Evolutionary conservation across 2,329 filamentous ascomycete species (phyloP).

Genomic region (Xylariaceae sp.): DNA sequence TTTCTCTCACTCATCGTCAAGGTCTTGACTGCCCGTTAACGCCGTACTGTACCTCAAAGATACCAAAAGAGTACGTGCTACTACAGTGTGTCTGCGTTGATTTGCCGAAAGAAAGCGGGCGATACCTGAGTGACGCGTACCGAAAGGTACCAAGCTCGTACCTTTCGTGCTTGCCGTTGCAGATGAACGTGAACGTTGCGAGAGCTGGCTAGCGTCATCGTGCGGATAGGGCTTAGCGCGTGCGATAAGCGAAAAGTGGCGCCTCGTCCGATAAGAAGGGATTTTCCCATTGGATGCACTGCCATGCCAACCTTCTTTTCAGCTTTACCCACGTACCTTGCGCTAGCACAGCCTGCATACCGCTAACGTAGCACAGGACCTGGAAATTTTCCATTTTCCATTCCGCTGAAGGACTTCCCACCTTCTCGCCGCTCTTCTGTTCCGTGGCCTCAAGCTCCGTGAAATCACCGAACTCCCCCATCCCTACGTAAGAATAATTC

Average conservation of each 20-base stretch:
- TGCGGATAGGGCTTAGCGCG: neutral
- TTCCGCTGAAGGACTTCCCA: slow-evolving; percentile 6
- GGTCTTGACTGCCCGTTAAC: too few relatives aligned
- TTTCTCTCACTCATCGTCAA: too few relatives aligned
- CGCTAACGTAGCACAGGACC: slow-evolving; percentile 1
- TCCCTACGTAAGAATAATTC: neutral
- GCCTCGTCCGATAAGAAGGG: neutral
- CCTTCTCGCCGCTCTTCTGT: slow-evolving; percentile 3
- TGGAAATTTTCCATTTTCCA: slow-evolving; percentile 14
- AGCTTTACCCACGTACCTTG: slow-evolving; percentile 7
- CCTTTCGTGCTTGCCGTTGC: neutral
- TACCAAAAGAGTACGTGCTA: neutral
- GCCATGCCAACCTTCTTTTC: neutral
- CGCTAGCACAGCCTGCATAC: neutral
- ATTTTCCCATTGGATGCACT: slow-evolving; percentile 13
- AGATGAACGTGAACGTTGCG: neutral
- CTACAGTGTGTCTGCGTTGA: neutral
- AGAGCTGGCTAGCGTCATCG: neutral
- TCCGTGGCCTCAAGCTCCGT: slow-evolving; percentile 9
- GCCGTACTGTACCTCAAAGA: too few relatives aligned
- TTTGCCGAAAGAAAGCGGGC: too few relatives aligned
- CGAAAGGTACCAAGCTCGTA: neutral
- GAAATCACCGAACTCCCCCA: slow-evolving; percentile 7
- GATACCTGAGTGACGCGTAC: neutral
- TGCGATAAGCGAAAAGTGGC: neutral